Conservation (phyloP, 768 basidiomycete genomes). For the Suillus variegatus region DNA sequence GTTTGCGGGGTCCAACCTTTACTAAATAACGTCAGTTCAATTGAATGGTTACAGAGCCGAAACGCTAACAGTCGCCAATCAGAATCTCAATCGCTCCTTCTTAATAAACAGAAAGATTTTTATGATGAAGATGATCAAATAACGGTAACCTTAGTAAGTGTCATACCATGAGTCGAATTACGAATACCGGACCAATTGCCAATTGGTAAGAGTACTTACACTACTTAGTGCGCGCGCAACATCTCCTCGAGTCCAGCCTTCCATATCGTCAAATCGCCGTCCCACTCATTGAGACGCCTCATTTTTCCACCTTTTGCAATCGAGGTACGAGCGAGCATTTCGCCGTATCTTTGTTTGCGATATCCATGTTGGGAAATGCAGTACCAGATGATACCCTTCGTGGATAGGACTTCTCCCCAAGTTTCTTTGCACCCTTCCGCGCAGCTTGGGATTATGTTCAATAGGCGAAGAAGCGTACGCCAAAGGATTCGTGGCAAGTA, state of each 20-base stretch:
- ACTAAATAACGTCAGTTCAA: too few relatives aligned
- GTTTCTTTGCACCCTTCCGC: conserved; percentile 51
- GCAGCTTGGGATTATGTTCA: conserved; percentile 41
- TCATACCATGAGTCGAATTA: too few relatives aligned
- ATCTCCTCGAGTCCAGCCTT: conserved; percentile 18
- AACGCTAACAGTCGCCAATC: too few relatives aligned
- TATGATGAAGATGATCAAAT: too few relatives aligned
- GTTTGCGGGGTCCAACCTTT: too few relatives aligned
- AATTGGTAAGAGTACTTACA: too few relatives aligned
- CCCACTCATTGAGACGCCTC: conserved; percentile 55
- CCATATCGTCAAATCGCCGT: conserved; percentile 45
- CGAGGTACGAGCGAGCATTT: conserved; percentile 18
- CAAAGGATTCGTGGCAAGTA: conserved; percentile 62
- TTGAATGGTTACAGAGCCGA: too few relatives aligned
- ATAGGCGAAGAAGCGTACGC: conserved; percentile 50
- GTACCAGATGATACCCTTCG: conserved; percentile 50
- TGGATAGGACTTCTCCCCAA: conserved; percentile 44
- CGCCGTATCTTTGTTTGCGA: conserved; percentile 17
- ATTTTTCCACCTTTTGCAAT: conserved; percentile 39
- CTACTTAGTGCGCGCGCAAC: neutral
- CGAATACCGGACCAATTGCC: too few relatives aligned
- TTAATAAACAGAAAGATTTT: too few relatives aligned
- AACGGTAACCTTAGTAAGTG: too few relatives aligned
- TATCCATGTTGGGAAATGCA: conserved; percentile 45
- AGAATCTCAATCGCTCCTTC: too few relatives aligned